phyloP scores from a whole-genome alignment of 2,329 filamentous ascomycete genomes.

The Fusarium transvaalense region DNA sequence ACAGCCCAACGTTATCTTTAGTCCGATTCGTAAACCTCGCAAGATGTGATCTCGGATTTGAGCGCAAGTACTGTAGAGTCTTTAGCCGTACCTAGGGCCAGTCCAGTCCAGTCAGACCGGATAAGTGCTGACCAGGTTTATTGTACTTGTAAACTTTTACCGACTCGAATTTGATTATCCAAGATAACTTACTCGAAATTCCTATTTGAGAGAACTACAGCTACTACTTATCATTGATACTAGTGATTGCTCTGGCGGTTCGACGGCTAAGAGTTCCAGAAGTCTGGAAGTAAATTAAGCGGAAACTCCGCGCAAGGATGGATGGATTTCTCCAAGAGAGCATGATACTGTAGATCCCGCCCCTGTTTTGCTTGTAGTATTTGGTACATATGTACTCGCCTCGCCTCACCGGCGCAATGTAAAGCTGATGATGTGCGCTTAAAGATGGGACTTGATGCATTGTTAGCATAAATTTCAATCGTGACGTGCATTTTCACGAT shows the following conservation, averaged over 20 bases:
- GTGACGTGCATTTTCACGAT: constrained; percentile 1
- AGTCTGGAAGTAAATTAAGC: constrained; percentile 14
- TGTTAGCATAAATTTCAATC: neutral
- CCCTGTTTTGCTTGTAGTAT: constrained; percentile 6
- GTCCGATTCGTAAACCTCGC: neutral
- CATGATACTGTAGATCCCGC: constrained; percentile 20
- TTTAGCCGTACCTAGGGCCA: constrained; percentile 3
- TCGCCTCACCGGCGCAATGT: neutral
- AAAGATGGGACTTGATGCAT: constrained; percentile 9
- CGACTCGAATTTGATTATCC: constrained; percentile 2
- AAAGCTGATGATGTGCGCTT: constrained; percentile 24
- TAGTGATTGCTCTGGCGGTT: constrained; percentile 4
- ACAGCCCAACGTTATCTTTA: constrained; percentile 5
- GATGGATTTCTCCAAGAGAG: constrained; percentile 8
- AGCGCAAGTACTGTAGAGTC: neutral
- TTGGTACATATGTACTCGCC: neutral
- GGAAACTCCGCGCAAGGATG: constrained; percentile 34
- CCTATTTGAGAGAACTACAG: neutral
- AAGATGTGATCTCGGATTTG: constrained; percentile 21
- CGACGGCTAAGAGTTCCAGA: constrained; percentile 22
- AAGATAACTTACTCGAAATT: neutral
- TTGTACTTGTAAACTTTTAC: constrained; percentile 4
- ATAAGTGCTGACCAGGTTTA: constrained; percentile 11
- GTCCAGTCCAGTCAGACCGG: constrained; percentile 18
- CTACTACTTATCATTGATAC: neutral